Evolutionary conservation across 176 grass and related monocot species (phyloP).

Genomic region (Aegilops tauschii): DNA sequence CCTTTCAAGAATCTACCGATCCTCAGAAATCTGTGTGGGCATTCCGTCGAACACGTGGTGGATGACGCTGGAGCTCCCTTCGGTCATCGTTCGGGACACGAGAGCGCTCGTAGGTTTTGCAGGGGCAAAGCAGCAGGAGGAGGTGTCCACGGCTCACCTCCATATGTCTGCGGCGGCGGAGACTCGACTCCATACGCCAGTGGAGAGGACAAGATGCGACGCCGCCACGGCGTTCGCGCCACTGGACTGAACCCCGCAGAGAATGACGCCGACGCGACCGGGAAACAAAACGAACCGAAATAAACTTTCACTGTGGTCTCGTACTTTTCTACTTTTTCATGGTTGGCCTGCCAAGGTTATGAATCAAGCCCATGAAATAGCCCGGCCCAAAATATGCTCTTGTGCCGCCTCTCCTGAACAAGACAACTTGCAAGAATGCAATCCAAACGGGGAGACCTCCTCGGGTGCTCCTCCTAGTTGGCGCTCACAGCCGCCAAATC

Average conservation of each 20-base stretch:
- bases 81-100: not conserved
- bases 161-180: not conserved
- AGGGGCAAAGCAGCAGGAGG: no score
- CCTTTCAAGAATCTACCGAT: not conserved
- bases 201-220: not conserved
- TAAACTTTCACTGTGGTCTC: not conserved
- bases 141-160: not conserved
- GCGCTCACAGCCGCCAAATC: no score
- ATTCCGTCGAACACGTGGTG: slow-evolving; percentile 33
- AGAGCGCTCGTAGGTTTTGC: not conserved
- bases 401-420: no score
- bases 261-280: not conserved
- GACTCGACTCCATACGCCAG: not conserved
- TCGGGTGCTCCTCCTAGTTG: no score
- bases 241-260: not conserved
- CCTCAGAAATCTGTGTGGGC: not conserved
- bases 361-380: not conserved
- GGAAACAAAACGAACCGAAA: not conserved
- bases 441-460: no score
- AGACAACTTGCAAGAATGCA: no score
- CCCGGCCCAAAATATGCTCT: no score
- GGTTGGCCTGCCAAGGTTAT: not conserved
- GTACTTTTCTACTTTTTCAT: not conserved
- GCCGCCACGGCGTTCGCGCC: no score
- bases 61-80: not conserved